A percentile compares a stretch with the other conserved stretches of the same genome.
Conservation (phyloP, 2,329 filamentous ascomycete species). For the Plenodomus tracheiphilus region DNA sequence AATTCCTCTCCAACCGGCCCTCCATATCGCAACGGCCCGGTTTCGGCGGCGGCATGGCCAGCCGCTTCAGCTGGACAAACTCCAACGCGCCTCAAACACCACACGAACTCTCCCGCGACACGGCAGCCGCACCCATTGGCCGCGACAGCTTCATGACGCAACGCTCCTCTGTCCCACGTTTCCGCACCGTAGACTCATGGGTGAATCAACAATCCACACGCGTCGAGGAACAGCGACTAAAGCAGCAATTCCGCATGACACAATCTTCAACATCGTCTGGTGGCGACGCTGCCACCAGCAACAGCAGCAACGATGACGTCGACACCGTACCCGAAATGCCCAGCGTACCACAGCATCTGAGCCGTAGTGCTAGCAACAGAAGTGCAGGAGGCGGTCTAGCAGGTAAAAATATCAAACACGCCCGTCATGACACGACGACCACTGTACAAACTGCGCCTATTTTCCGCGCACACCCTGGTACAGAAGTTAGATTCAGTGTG, state of each 20-base stretch:
- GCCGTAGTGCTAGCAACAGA: conserved; percentile 11
- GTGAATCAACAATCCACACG: conserved; percentile 46
- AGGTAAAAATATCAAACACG: conserved; percentile 38
- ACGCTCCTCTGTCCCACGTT: conserved; percentile 43
- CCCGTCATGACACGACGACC: conserved; percentile 36
- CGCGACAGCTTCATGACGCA: conserved; percentile 44
- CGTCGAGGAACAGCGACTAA: conserved; percentile 41
- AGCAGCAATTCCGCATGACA: conserved; percentile 40
- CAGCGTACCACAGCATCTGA: conserved; percentile 21
- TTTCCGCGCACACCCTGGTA: conserved; percentile 46
- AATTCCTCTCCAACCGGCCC: conserved; percentile 44
- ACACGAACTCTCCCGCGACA: conserved; percentile 35
- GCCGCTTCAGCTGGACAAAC: conserved; percentile 47
- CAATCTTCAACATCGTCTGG: conserved; percentile 22
- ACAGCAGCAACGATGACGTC: conserved; percentile 20
- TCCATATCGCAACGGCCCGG: conserved; percentile 35
- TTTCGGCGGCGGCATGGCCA: conserved; percentile 29
- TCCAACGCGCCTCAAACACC: conserved; percentile 46
- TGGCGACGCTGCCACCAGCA: no score
- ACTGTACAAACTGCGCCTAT: conserved; percentile 45
- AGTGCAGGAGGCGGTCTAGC: conserved; percentile 24
- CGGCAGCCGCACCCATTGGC: conserved; percentile 22
- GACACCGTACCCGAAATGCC: conserved; percentile 36
- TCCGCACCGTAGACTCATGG: conserved; percentile 48
- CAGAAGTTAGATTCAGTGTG: conserved; percentile 44